These are phyloP conservation scores for Venturia carpophila DNA, from an alignment of 2,329 filamentous ascomycete species.

Conservation along the genomic window DNA sequence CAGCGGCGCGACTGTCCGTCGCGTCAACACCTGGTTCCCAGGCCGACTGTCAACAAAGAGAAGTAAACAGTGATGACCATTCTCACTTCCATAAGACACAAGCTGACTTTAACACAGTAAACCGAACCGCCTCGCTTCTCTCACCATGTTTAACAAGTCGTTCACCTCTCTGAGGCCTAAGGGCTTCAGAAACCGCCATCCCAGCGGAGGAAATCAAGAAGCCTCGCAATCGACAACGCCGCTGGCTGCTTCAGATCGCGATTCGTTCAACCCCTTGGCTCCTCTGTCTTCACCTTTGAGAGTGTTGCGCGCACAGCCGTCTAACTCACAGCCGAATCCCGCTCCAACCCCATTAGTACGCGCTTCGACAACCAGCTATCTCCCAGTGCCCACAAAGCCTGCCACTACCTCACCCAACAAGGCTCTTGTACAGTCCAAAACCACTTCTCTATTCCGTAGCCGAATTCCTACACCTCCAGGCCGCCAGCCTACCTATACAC, in stretches of 20 bases:
- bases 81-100: background rate
- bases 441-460: constrained; percentile 1
- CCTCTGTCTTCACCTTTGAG: background rate
- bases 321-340: background rate
- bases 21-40: constrained; percentile 6
- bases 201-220: background rate
- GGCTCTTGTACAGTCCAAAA: background rate
- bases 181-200: constrained; percentile 10
- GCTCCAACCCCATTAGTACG: background rate
- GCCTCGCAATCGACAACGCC: background rate
- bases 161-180: constrained; percentile 7
- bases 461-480: constrained; percentile 9
- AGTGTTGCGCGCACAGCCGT: background rate
- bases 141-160: constrained; percentile 13
- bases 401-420: constrained; percentile 1
- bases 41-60: constrained; percentile 3
- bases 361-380: constrained; percentile 2
- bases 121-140: background rate
- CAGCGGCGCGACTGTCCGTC: constrained; percentile 6
- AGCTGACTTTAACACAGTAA: background rate
- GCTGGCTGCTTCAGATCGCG: background rate
- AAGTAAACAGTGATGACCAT: background rate
- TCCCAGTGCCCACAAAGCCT: constrained; percentile 11
- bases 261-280: background rate
- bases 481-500: background rate